Base-by-base conservation (phyloP, 176 grass and related monocot species). In the Zea luxurians region DNA sequence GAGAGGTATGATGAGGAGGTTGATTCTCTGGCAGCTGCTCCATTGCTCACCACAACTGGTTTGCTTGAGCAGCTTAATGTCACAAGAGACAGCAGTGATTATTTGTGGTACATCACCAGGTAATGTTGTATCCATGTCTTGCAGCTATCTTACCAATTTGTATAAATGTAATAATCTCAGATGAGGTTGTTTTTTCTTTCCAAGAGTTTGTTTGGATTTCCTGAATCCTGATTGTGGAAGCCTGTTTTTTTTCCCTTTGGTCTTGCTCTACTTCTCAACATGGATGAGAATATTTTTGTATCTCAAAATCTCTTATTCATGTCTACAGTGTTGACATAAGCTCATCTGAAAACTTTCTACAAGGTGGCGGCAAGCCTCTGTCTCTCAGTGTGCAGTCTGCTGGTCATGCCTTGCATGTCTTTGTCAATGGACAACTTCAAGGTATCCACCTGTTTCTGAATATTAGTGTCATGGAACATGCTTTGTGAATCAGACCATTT, bases 71-170 rank as follows among this genome's bases (percentile, higher is more conserved):
- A 99, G 76, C 86, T 99, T 63, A 99, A 99, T 40, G 82, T 99
- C 62, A 99, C 96, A 15, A 88, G 96, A 65, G 96, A 99, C 73
- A 61, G 72, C 52, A 95, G 90, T 69, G 96, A 99, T 74, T 99
- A 99, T 71, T 86, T 99, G 64, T 99, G 96, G 96, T 99, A 99
- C 76, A 99, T 93, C 5, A 93, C 90, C 65, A 90, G 93, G 96
- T 99, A 88, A 83, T 73, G 63, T 0, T 21, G 17, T 36, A 20
- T 36, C 4, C 50, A 66, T 64, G 45, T 38, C 5, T 68, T 68
- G 3, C 27, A 27, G 27, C 1, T 27, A 27, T 27, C 27, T 27
- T 27, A 27, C 27, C 27, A 27, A 27, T 27, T 27, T 27, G 27
- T 27, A 27, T 27, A 27, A 27, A 27, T 27, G 27, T 27, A 27